phyloP scores from a whole-genome alignment of 306 rosid genomes.

The Ormosia semicastrata region DNA sequence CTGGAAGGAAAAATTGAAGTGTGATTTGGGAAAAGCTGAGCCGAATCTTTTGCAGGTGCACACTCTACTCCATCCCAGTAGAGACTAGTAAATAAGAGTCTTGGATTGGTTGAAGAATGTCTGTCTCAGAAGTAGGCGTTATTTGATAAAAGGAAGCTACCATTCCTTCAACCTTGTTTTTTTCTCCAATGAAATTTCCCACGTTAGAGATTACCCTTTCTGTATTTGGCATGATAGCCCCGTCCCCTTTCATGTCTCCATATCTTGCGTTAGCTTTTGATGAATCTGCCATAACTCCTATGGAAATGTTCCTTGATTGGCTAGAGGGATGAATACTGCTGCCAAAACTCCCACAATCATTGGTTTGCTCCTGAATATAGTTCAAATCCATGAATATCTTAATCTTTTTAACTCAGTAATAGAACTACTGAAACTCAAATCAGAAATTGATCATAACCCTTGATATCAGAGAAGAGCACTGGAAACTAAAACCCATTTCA shows the following conservation, averaged over 20 bases:
- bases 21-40: slow-evolving; percentile 38
- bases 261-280: slow-evolving; percentile 32
- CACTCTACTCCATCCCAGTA: slow-evolving; percentile 41
- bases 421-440: slow-evolving; percentile 5
- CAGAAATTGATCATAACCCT: neutral
- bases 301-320: slow-evolving; percentile 88
- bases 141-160: slow-evolving; percentile 37
- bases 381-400: slow-evolving; percentile 25
- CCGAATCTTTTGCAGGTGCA: slow-evolving; percentile 39
- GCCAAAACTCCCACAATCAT: slow-evolving; percentile 63
- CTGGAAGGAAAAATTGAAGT: slow-evolving; percentile 42
- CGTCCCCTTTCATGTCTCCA: slow-evolving; percentile 44
- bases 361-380: slow-evolving; percentile 55
- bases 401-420: neutral
- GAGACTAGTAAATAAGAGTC: slow-evolving; percentile 41
- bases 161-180: slow-evolving; percentile 38
- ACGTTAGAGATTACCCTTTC: slow-evolving; percentile 39
- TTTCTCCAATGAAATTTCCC: slow-evolving; percentile 37
- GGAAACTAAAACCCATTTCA: neutral
- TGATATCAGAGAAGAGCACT: neutral
- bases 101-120: slow-evolving; percentile 43
- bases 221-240: slow-evolving; percentile 36
- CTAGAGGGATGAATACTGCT: slow-evolving; percentile 61
- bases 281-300: slow-evolving; percentile 76
- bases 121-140: slow-evolving; percentile 37